A percentile compares a stretch with the other conserved stretches of the same genome.
Evolutionary conservation across 805 yeast species (phyloP).

Genomic region (Starmerella asiatica): DNA sequence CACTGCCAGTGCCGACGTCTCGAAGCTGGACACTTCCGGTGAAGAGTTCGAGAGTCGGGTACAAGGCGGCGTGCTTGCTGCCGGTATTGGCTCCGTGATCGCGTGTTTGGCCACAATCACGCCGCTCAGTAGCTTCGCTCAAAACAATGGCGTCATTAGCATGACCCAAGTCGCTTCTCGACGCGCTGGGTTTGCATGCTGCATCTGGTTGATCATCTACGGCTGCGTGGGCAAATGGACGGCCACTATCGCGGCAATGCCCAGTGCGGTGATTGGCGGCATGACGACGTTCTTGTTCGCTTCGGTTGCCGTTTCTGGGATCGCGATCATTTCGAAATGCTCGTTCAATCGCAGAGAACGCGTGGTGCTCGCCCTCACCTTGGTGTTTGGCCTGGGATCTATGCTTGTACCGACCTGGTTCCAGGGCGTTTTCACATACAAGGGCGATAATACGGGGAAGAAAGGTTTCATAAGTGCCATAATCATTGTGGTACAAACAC

Average conservation of each 20-base stretch:
- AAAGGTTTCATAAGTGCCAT: conserved; percentile 57
- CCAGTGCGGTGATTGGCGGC: conserved; percentile 71
- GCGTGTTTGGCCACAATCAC: conserved; percentile 71
- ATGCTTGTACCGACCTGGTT: conserved; percentile 56
- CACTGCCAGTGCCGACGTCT: conserved; percentile 87
- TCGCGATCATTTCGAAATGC: conserved; percentile 44
- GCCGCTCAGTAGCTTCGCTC: conserved; percentile 89
- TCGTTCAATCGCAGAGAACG: conserved; percentile 59
- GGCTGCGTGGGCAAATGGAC: conserved; percentile 80
- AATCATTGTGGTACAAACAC: conserved; percentile 55
- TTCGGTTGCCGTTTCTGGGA: conserved; percentile 63
- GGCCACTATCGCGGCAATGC: conserved; percentile 77
- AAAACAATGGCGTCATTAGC: conserved; percentile 88
- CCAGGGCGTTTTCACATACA: conserved; percentile 46
- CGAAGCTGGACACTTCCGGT: conserved; percentile 74
- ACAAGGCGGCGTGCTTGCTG: conserved; percentile 87
- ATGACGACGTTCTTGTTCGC: conserved; percentile 70
- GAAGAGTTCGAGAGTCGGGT: conserved; percentile 66
- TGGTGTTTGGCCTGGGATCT: conserved; percentile 56
- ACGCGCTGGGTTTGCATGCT: conserved; percentile 66
- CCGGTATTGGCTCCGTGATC: conserved; percentile 66
- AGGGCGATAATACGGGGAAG: conserved; percentile 44
- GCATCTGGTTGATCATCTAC: conserved; percentile 69
- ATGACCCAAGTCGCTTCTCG: conserved; percentile 85
- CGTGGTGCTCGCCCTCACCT: conserved; percentile 52